Evolutionary conservation across 805 yeast species (phyloP).

Genomic region (Diddensiella caesifluorescens): DNA sequence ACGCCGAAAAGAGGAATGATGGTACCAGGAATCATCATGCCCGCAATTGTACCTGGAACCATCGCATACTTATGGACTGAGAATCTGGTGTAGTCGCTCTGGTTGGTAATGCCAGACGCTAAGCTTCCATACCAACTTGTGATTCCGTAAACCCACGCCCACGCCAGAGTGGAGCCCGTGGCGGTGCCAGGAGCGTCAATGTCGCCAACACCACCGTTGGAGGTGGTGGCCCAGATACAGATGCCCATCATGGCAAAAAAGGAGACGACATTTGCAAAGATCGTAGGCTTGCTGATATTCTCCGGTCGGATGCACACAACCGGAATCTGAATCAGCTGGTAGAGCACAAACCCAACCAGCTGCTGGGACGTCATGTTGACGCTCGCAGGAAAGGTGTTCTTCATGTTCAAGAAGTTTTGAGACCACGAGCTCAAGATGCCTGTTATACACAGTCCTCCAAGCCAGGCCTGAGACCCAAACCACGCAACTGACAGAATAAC

Average conservation of each 20-base stretch:
- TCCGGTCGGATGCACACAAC: conserved; percentile 32
- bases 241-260: conserved; percentile 31
- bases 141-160: conserved; percentile 29
- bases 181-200: conserved; percentile 38
- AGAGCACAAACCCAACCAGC: conserved; percentile 40
- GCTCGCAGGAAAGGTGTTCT: conserved; percentile 39
- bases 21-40: conserved; percentile 39
- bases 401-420: conserved; percentile 35
- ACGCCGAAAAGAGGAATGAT: conserved; percentile 46
- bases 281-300: conserved; percentile 33
- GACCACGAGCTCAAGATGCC: conserved; percentile 38
- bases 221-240: conserved; percentile 20
- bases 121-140: conserved; percentile 38
- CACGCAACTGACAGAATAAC: conserved; percentile 43
- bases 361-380: conserved; percentile 32
- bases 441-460: conserved; percentile 42
- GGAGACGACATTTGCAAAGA: conserved; percentile 35
- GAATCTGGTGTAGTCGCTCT: conserved; percentile 41
- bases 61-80: conserved; percentile 36
- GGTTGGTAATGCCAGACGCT: conserved; percentile 38
- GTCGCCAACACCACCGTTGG: conserved; percentile 22
- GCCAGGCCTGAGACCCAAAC: conserved; percentile 42
- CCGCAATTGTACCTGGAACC: conserved; percentile 37
- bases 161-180: conserved; percentile 2
- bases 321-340: conserved; percentile 41